Evolutionary conservation across 2,329 filamentous ascomycete genomes (phyloP), one percentile per base, ranked within the genome.

Genomic region (Ophiostoma montium): DNA sequence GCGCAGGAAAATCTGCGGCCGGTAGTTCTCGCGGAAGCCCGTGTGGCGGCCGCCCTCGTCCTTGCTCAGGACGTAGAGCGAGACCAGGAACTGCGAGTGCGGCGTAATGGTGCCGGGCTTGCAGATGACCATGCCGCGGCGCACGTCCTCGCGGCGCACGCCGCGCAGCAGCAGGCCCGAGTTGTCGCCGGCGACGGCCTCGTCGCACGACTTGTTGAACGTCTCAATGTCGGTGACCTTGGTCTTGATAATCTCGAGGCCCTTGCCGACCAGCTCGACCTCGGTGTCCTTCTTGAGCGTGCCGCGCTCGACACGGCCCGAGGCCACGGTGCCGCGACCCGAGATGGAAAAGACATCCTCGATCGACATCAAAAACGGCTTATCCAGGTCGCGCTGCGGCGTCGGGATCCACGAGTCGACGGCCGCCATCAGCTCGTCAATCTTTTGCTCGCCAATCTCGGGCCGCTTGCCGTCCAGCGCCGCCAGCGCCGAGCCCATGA

Each of bases 151-250:
- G 63, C 92, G 88, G 70, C 88, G 89, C 63, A 98, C 70, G 75
- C 92, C 90, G 71, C 92, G 87, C 67, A 98, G 83, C 49, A 98
- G 80, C 35, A 98, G 84, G 63, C 92, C 92, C 23, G 92, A 95
- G 81, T 96, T 98, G 71, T 98, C 92, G 67, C 92, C 92, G 54
- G 92, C 92, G 61, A 86, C 80, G 52, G 90, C 94, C 71, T 95
- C 87, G 52, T 95, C 89, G 69, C 92, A 96, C 46, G 88, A 94
- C 80, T 98, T 98, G 79, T 96, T 95, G 78, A 98, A 98, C 57
- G 90, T 98, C 76, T 98, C 92, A 59, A 98, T 96, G 64, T 98
- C 94, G 62, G 92, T 98, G 57, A 98, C 90, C 77, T 95, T 96
- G 68, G 92, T 96, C 81, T 94, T 95, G 75, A 96, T 86, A 57